These are phyloP conservation scores for Neospermospora avenae DNA, from an alignment of 2,329 filamentous ascomycete genomes.

Conservation along the genomic window DNA sequence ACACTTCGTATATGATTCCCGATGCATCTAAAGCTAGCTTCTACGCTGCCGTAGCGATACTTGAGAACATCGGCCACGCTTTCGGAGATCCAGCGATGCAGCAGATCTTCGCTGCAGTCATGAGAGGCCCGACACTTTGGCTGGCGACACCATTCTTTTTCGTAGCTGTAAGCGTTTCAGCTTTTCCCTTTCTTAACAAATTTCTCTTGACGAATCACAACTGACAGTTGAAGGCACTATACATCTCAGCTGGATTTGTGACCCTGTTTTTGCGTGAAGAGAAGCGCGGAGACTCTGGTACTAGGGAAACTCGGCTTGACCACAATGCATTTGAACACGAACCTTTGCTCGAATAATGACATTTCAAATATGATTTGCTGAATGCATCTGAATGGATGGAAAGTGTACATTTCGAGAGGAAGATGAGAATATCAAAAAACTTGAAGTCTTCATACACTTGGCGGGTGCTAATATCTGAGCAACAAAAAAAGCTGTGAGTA, in stretches of 20 bases:
- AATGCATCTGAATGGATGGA: no score
- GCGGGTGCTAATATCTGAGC: no score
- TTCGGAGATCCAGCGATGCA: slow-evolving; percentile 32
- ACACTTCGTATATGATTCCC: slow-evolving; percentile 30
- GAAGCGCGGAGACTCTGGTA: not conserved
- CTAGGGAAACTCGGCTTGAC: not conserved
- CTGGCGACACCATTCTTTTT: slow-evolving; percentile 33
- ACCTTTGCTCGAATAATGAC: no score
- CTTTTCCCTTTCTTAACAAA: not conserved
- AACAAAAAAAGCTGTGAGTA: no score
- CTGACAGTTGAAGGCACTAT: not conserved
- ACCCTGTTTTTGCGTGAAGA: no score
- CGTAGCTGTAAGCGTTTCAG: slow-evolving; percentile 28
- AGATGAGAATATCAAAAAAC: no score
- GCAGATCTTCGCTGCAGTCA: slow-evolving; percentile 30
- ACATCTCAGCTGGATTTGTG: not conserved
- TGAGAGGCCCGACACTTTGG: slow-evolving; percentile 27
- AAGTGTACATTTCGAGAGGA: no score
- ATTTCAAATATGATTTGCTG: no score
- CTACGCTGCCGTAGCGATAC: slow-evolving; percentile 31
- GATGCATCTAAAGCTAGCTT: slow-evolving; percentile 28
- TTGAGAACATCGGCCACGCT: slow-evolving; percentile 33
- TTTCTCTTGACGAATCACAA: no score
- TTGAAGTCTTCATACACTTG: no score
- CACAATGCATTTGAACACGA: no score